Base-by-base conservation (phyloP, 257 asterid genomes). In the Plantago major region DNA sequence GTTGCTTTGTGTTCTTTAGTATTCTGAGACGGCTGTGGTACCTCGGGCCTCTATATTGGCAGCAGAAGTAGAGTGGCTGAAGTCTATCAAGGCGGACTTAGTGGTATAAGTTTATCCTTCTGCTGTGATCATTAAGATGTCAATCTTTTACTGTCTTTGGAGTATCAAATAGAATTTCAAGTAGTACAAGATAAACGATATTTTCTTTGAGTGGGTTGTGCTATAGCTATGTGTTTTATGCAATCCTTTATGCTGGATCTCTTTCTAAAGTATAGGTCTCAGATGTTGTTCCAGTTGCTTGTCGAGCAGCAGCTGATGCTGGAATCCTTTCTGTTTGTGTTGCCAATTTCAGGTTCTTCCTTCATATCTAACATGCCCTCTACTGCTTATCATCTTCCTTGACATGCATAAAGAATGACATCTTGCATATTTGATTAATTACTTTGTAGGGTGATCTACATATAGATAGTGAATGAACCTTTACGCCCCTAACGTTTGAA, bases 221-320 rank as follows among this genome's bases (percentile, higher is more conserved):
- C 13, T 16, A 13, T 16, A 50, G 14, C 3, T 7, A 17, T 8
- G 18, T 50, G 10, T 0, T 51, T 51, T 28, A 16, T 50, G 10
- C 56, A 50, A 8, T 17, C 14, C 46, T 46, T 16, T 22, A 46
- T 42, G 13, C 46, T 64, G 6, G 5, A 22, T 7, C 38, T 56
- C 55, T 60, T 33, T 74, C 65, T 42, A 11, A 45, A 30, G 11
- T 56, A 12, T 72, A 93, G 99, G 96, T 89, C n/a, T 93, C 99
- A 42, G 99, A 93, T 80, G 99, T 93, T 62, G 97, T 93, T 68
- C 99, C 97, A 55, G 91, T 93, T 71, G 97, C 99, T 62, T 89
- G 97, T 71, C 80, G 99, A 66, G 99, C 97, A 38, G 99, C 99
- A 52, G 97, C 99, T 67, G 95, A 93, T 83, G 97, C 99, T 67